Base-by-base conservation (phyloP, 371 early-diverging fungal genomes). In the Mortierella sp. region DNA sequence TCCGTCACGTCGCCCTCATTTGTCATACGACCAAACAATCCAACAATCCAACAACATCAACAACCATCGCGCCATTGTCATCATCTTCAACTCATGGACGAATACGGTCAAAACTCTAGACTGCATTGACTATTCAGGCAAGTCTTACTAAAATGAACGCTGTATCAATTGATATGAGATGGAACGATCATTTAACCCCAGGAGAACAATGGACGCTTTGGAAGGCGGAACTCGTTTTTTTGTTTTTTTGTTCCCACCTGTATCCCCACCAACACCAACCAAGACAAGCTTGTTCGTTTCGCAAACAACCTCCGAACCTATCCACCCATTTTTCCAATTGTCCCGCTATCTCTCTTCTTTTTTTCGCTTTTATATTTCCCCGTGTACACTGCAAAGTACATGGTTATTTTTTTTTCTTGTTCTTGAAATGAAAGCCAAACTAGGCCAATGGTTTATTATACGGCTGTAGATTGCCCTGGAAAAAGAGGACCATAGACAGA, bases 111-210 rank as follows among this genome's bases (percentile, higher is more conserved):
- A 43, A 24, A 22, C 13, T 68, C 68, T 47, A 68, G 68, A 68
- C 68, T 48, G 68, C 68, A 68, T 50, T 68, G 47, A 68, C 68
- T 22, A 68, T 68, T 39, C 68, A 68, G 68, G 68, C 68, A 68
- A 70, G 58, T 61, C 19, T 34, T 39, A 10, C 3, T 6, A 61
- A 19, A 19, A 34, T 31, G 61, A 61, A 50, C 37, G 11, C 22
- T 31, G 6, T 22, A 4, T 37, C 22, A 37, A 22, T 61, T 8
- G 22, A 61, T 10, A 58, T 22, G 19, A 37, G 61, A 61, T 61
- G 22, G 34, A 31, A 24, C 31, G 29, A 26, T 10, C 22, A 19
- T 47, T 2, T 5, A 8, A 37, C 37, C 8, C 37, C 61, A 34
- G 34, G 39, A 37, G 34, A 37, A 37, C 61, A 34, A 53, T 14